Conservation (phyloP, 2,329 filamentous ascomycete genomes). For the Lizonia empirigonia region DNA sequence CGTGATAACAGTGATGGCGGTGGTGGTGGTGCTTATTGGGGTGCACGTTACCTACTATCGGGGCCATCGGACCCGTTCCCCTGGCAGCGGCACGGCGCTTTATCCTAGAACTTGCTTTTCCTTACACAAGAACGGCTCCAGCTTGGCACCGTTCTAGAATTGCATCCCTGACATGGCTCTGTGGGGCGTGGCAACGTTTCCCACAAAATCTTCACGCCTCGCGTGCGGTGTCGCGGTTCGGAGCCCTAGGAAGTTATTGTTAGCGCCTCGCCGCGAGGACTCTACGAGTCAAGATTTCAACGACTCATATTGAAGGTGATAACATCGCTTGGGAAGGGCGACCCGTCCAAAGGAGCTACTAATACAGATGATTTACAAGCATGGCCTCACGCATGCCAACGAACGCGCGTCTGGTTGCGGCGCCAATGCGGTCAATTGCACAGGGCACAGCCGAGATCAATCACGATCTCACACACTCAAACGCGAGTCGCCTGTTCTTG, state of each 20-base stretch:
- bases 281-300: slow-evolving; percentile 1
- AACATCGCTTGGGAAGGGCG: neutral
- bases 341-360: neutral
- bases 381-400: neutral
- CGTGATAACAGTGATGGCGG: too few relatives aligned
- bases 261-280: slow-evolving; percentile 1
- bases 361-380: neutral
- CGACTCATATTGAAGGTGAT: slow-evolving; percentile 2
- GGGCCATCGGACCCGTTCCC: slow-evolving; percentile 12
- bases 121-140: slow-evolving; percentile 1
- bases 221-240: neutral
- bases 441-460: neutral
- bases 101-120: slow-evolving; percentile 12
- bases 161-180: slow-evolving; percentile 5
- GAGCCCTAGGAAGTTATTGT: neutral
- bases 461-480: neutral
- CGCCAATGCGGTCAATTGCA: neutral
- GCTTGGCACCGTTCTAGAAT: neutral
- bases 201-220: slow-evolving; percentile 8
- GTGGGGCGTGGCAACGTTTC: slow-evolving; percentile 7
- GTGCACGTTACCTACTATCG: too few relatives aligned
- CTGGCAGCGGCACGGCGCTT: slow-evolving; percentile 12
- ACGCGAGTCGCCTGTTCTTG: slow-evolving; percentile 7
- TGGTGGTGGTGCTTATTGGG: too few relatives aligned
- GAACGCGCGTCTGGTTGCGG: slow-evolving; percentile 1